Percentiles rank a stretch among this genome's conserved stretches.
These are phyloP conservation scores for Apiospora phragmitis DNA, from an alignment of 2,329 filamentous ascomycete genomes.

Conservation along the genomic window DNA sequence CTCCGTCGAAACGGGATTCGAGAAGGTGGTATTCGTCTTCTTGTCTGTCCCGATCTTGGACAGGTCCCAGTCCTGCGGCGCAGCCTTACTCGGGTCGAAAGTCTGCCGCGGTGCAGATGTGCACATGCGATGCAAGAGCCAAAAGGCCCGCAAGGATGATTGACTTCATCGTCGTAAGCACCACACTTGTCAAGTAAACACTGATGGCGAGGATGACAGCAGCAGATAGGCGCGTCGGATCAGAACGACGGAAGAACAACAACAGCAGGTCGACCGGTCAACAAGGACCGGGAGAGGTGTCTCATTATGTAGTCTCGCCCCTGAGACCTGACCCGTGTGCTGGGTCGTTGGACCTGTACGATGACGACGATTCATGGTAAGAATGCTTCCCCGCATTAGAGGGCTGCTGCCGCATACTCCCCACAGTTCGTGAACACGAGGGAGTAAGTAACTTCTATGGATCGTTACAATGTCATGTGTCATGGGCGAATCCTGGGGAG, in stretches of 20 bases:
- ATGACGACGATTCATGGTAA: conserved; percentile 1
- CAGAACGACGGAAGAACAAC: background rate
- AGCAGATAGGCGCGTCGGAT: background rate
- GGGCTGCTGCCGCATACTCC: background rate
- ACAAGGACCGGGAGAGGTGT: background rate
- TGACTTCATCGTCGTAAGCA: background rate
- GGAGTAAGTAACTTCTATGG: background rate
- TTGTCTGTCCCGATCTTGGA: conserved; percentile 34
- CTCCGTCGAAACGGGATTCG: conserved; percentile 39
- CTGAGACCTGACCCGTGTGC: background rate
- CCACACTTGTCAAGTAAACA: background rate
- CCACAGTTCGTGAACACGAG: background rate
- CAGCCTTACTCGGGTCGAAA: conserved; percentile 33
- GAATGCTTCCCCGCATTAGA: background rate
- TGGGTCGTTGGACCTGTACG: background rate
- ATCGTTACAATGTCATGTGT: background rate
- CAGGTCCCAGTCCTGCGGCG: conserved; percentile 31
- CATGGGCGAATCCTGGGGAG: background rate
- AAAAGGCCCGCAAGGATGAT: background rate
- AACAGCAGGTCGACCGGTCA: background rate
- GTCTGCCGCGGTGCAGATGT: conserved; percentile 24
- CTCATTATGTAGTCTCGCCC: background rate
- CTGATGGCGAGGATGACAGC: background rate
- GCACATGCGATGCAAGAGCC: conserved; percentile 15
- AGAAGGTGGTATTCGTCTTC: conserved; percentile 38